Evolutionary conservation across 352 stramenopile genomes (phyloP), one percentile per base, ranked within the genome.

Genomic region (Phytophthora podocarpi): DNA sequence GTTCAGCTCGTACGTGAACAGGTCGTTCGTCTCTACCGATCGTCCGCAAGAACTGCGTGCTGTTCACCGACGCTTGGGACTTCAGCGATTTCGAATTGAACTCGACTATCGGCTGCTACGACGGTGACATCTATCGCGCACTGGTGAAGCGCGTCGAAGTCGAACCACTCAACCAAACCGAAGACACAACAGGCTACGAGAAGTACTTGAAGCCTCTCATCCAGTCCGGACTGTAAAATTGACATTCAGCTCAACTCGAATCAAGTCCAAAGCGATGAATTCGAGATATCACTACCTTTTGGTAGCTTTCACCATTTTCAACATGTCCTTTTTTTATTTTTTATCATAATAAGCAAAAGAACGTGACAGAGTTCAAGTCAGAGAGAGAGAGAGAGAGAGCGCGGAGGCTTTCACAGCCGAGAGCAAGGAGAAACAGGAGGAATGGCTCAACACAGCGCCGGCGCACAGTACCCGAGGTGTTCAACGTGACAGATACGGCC

Each of bases 81-180:
- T 87, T 87, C 24, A 87, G 37, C 18, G 78, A 91, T 65, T 90
- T 89, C 39, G 80, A 89, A 62, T 47, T 91, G 20, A 80, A 79
- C 61, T 88, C 79, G 57, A 74, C 74, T n/a, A 78, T 88, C 34
- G 79, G 76, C 8, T 50, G 65, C 15, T 86, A 83, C 56, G 71
- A 89, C 41, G 79, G 76, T 5, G 75, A 88, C 51, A 82, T 88
- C 7, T 88, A 88, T 58, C 73, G 74, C n/a, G 70, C 67, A 18
- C 41, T 90, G 23, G 73, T 87, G 26, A 53, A 74, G 18, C 67
- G 70, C 4, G 71, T 65, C 5, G 64, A 35, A 6, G 64, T 81
- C 16, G 78, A 87, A 41, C 80, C 80, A 13, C 55, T 89, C 23
- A 89, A 87, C n/a, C 23, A 42, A 16, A 24, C 35, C 4, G 12